Percentiles rank a stretch among this genome's conserved stretches.
Evolutionary conservation across 2,329 filamentous ascomycete genomes (phyloP).

Genomic region (Alternaria sp.): DNA sequence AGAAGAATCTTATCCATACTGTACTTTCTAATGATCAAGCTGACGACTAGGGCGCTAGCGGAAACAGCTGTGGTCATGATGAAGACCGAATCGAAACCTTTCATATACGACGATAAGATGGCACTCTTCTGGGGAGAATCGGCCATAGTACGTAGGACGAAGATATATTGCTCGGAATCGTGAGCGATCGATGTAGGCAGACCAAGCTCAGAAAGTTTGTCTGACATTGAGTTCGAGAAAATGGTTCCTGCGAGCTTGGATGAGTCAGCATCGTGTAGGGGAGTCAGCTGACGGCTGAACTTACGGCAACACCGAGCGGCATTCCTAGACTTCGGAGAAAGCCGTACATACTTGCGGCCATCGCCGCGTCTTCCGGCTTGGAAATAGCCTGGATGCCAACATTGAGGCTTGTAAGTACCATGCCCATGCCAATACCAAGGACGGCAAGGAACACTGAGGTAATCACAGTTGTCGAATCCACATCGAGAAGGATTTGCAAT

Average conservation of each 20-base stretch:
- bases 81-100: conserved; percentile 39
- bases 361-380: conserved; percentile 39
- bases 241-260: conserved; percentile 40
- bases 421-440: conserved; percentile 54
- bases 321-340: conserved; percentile 55
- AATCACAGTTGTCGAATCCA: conserved; percentile 42
- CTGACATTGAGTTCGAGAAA: conserved; percentile 53
- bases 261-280: conserved; percentile 5
- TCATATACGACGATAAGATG: conserved; percentile 35
- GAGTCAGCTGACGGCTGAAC: background rate
- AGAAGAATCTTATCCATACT: conserved; percentile 42
- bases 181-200: conserved; percentile 35
- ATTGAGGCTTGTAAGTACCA: conserved; percentile 53
- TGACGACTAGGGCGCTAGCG: conserved; percentile 34
- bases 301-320: conserved; percentile 54
- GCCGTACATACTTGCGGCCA: conserved; percentile 51
- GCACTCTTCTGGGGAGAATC: conserved; percentile 20
- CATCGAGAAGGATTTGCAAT: conserved; percentile 49
- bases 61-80: conserved; percentile 32
- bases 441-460: conserved; percentile 51
- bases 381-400: conserved; percentile 52
- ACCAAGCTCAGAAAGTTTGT: conserved; percentile 31
- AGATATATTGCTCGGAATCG: conserved; percentile 40
- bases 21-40: conserved; percentile 40
- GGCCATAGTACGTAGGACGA: conserved; percentile 30